Percentiles rank a stretch among this genome's conserved stretches.
Evolutionary conservation across 495 filamentous ascomycete genomes (phyloP).

Genomic region (Neurospora sp.): DNA sequence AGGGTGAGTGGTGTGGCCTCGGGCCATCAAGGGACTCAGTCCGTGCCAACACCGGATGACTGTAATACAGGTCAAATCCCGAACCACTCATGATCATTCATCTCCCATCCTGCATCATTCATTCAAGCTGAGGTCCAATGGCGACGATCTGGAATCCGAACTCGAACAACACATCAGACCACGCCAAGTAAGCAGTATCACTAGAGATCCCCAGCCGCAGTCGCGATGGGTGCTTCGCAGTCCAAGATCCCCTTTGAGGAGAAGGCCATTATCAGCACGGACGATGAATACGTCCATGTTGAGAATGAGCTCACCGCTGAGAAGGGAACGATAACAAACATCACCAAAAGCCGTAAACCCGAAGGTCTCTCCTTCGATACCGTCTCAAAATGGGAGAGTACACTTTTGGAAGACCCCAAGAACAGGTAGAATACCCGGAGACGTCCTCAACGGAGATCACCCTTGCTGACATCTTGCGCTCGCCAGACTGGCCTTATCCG

Average conservation of each 20-base stretch:
- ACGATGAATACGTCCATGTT: conserved; percentile 42
- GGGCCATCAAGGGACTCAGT: neutral
- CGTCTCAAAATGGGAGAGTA: conserved; percentile 46
- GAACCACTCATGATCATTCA: neutral
- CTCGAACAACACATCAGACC: neutral
- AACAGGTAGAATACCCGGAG: conserved; percentile 30
- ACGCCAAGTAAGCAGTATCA: neutral
- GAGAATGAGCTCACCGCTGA: conserved; percentile 1
- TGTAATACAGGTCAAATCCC: neutral
- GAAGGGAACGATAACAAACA: neutral
- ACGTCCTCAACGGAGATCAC: neutral
- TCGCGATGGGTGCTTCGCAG: conserved; percentile 37
- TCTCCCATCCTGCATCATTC: neutral
- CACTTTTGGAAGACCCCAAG: conserved; percentile 55
- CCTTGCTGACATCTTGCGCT: neutral
- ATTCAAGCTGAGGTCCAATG: neutral
- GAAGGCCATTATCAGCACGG: conserved; percentile 26
- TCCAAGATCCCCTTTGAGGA: conserved; percentile 30
- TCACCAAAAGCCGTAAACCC: conserved; percentile 17
- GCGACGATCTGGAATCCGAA: neutral
- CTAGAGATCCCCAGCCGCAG: neutral
- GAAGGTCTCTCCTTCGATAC: conserved; percentile 35
- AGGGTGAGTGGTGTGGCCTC: neutral
- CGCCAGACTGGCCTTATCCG: conserved; percentile 53
- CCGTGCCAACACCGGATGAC: neutral